These are phyloP conservation scores for Jaminaea rosea DNA, from an alignment of 1,284 basidiomycete genomes.

Conservation along the genomic window DNA sequence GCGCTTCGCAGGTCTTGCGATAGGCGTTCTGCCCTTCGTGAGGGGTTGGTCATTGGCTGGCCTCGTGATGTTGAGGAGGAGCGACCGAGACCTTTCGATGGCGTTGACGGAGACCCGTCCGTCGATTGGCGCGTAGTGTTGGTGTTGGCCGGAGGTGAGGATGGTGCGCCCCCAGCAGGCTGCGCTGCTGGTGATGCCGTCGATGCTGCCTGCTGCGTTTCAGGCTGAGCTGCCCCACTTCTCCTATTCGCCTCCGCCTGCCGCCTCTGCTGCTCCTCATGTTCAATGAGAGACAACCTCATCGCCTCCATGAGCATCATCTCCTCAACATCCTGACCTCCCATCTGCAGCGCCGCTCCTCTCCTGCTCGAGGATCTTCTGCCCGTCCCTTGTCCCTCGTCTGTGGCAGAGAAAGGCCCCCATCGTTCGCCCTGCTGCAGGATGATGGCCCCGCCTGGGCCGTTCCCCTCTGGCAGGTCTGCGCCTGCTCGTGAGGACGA, in stretches of 20 bases:
- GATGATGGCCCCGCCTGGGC: conserved; percentile 45
- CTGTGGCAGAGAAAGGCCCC: conserved; percentile 6
- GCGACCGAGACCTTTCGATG: not conserved
- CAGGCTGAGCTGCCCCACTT: conserved; percentile 4
- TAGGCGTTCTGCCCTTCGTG: not conserved
- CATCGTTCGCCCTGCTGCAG: conserved; percentile 30
- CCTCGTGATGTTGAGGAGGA: not conserved
- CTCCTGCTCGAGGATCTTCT: conserved; percentile 90
- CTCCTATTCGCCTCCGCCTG: conserved; percentile 33
- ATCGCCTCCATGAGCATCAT: conserved; percentile 99
- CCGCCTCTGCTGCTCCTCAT: conserved; percentile 54
- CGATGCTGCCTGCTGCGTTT: not conserved
- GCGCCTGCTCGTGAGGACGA: conserved; percentile 55
- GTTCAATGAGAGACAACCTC: conserved; percentile 84
- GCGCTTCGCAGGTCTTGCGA: not conserved
- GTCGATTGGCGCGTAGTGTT: not conserved
- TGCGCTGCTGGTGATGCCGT: conserved; percentile 7
- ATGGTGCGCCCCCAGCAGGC: not conserved
- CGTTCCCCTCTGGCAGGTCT: conserved; percentile 32
- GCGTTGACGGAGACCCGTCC: not conserved
- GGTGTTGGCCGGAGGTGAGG: conserved; percentile 2
- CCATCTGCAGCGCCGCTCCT: conserved; percentile 76
- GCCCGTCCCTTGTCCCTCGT: conserved; percentile 6
- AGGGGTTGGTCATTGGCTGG: not conserved
- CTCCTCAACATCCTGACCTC: conserved; percentile 79